Evolutionary conservation across 139 green algal species (phyloP), one percentile per base, ranked within the genome.

Genomic region (Volvox africanus): DNA sequence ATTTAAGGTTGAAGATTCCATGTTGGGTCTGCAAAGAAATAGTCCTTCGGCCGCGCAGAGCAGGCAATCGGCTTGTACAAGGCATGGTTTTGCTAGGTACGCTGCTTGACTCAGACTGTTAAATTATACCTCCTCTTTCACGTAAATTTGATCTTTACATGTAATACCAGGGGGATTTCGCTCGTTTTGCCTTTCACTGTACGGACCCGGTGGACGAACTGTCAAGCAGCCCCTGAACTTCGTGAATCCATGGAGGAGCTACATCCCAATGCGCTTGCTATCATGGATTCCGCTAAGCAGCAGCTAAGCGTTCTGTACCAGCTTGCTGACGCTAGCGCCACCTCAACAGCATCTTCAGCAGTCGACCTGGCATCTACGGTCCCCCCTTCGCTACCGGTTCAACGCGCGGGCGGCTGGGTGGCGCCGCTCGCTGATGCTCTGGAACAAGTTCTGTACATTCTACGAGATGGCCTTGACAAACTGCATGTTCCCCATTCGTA

Each of bases 401-500:
- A 89, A 55, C 88, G 90, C 76, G 91, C 85, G 18, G 91, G 92
- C 80, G 96, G 95, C 44, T 96, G 94, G 92, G 88, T 97, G 12
- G 85, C 94, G 0, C 95, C 95, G 22, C 82, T 97, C 35, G 91
- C 94, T 18, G 88, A 96, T 50, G 80, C 76, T 14, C 80, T 97
- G 62, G 93, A 97, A 68, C 87, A 71, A 1, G 78, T 95, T n/a
- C 92, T 97, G 22, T 86, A 93, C 28, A 55, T 82, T 2, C 86
- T 97, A 1, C 91, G 96, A 67, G 68, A 71, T 1, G 83, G 86
- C 16, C 90, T 98, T 50, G 93, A 97, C 37, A 67, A 86, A 37
- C 44, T 97, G 35, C 93, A 96, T 75, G 95, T 97, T 78, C 96
- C 96, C 0, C 97, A 98, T 94, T 95, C 93, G 19, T 97, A 96